These are phyloP conservation scores for Phytophthora constricta DNA, from an alignment of 352 stramenopile species.

Conservation along the genomic window DNA sequence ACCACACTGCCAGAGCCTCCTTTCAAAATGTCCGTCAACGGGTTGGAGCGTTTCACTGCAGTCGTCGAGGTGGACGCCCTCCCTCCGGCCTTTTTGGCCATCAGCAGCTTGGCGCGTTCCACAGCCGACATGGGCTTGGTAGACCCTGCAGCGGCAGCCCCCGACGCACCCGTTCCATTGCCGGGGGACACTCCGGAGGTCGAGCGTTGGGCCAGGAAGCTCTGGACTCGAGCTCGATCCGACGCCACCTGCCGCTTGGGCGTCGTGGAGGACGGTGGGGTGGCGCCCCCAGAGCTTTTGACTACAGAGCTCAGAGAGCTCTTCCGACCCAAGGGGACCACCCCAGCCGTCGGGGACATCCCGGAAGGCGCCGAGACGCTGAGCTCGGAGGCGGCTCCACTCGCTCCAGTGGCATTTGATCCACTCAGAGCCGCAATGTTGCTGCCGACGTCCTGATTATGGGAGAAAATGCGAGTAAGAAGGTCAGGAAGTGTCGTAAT, in stretches of 20 bases:
- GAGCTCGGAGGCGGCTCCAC: constrained; percentile 16
- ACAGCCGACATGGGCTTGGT: constrained; percentile 62
- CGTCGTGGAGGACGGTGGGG: constrained; percentile 38
- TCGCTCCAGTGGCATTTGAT: constrained; percentile 6
- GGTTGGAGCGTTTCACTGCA: constrained; percentile 76
- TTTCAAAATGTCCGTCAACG: constrained; percentile 79
- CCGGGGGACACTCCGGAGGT: background rate
- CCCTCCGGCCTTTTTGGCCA: constrained; percentile 71
- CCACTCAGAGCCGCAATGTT: constrained; percentile 4
- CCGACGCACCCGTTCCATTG: constrained; percentile 1
- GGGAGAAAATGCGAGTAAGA: background rate
- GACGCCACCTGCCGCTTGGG: constrained; percentile 59
- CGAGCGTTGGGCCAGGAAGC: constrained; percentile 64
- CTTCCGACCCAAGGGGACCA: constrained; percentile 21
- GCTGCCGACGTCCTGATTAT: background rate
- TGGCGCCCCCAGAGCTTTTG: constrained; percentile 21
- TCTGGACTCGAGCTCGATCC: constrained; percentile 68
- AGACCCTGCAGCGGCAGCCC: background rate
- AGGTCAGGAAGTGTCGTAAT: background rate
- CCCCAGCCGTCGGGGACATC: constrained; percentile 14
- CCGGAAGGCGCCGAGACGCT: constrained; percentile 13
- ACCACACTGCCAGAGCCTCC: constrained; percentile 74
- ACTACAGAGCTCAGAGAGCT: constrained; percentile 19
- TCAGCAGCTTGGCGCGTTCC: constrained; percentile 77
- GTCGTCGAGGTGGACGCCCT: constrained; percentile 26